A percentile compares a stretch with the other conserved stretches of the same genome.
Evolutionary conservation across 2,329 filamentous ascomycete species (phyloP).

Genomic region (Ophidiomyces ophidiicola): DNA sequence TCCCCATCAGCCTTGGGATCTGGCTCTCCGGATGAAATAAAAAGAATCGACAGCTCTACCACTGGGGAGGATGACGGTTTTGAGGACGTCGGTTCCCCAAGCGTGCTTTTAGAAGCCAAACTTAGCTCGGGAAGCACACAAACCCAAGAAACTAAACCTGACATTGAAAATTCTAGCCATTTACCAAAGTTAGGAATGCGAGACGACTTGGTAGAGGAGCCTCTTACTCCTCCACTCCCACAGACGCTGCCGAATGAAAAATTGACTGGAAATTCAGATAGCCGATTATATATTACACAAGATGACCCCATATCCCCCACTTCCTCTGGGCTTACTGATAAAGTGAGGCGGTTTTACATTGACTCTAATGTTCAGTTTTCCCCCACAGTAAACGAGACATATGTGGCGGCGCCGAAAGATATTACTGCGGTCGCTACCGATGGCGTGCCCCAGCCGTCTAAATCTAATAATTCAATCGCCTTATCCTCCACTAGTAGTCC

Average conservation of each 20-base stretch:
- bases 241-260: conserved; percentile 4
- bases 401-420: conserved; percentile 14
- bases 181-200: conserved; percentile 45
- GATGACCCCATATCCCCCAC: conserved; percentile 37
- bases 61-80: conserved; percentile 82
- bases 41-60: conserved; percentile 65
- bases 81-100: conserved; percentile 65
- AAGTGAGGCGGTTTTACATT: conserved; percentile 47
- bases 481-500: too few relatives aligned
- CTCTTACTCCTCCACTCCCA: conserved; percentile 51
- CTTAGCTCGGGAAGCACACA: conserved; percentile 49
- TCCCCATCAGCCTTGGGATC: conserved; percentile 30
- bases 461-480: conserved; percentile 4
- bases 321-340: conserved; percentile 42
- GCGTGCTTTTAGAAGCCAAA: conserved; percentile 58
- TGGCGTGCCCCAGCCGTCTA: neutral
- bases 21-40: conserved; percentile 51
- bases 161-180: conserved; percentile 17
- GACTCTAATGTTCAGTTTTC: conserved; percentile 26
- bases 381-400: conserved; percentile 37
- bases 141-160: conserved; percentile 18
- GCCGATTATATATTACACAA: conserved; percentile 6
- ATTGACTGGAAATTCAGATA: conserved; percentile 1
- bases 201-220: conserved; percentile 67
- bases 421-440: neutral